phyloP scores from a whole-genome alignment of 768 basidiomycete species.

The Lactarius deliciosus region DNA sequence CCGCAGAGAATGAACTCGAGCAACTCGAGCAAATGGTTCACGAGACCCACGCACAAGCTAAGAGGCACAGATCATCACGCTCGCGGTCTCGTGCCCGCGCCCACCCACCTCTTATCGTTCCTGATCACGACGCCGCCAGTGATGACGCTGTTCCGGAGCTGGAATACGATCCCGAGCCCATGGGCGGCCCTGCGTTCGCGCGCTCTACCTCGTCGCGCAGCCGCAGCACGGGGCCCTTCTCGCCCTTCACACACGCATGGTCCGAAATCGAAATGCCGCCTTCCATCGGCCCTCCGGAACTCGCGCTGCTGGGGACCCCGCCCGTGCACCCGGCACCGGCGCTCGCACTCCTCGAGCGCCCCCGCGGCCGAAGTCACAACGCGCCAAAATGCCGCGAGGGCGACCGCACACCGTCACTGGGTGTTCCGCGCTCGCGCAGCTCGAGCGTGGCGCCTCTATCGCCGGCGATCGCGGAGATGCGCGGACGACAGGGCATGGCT shows the following conservation, averaged over 20 bases:
- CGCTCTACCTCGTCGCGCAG: conserved; percentile 24
- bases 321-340: conserved; percentile 16
- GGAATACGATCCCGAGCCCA: conserved; percentile 25
- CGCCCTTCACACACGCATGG: conserved; percentile 24
- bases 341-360: conserved; percentile 12
- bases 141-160: conserved; percentile 27
- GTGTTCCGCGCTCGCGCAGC: conserved; percentile 47
- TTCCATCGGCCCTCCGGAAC: conserved; percentile 15
- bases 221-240: conserved; percentile 25
- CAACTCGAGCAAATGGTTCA: conserved; percentile 36
- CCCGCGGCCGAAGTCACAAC: conserved; percentile 18
- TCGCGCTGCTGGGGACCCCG: conserved; percentile 18
- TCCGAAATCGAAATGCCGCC: conserved; percentile 25
- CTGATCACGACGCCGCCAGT: conserved; percentile 9
- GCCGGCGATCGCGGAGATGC: conserved; percentile 36
- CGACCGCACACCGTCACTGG: conserved; percentile 40
- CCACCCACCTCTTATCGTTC: conserved; percentile 10
- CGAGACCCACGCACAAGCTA: conserved; percentile 41
- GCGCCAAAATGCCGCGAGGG: conserved; percentile 10
- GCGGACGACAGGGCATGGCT: conserved; percentile 16
- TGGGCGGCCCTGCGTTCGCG: conserved; percentile 1
- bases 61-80: conserved; percentile 12
- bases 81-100: conserved; percentile 12
- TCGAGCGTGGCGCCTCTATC: conserved; percentile 49
- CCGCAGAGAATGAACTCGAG: conserved; percentile 35